Evolutionary conservation across 2,329 filamentous ascomycete species (phyloP), one percentile per base, ranked within the genome.

Genomic region (Metarhizium sp.): DNA sequence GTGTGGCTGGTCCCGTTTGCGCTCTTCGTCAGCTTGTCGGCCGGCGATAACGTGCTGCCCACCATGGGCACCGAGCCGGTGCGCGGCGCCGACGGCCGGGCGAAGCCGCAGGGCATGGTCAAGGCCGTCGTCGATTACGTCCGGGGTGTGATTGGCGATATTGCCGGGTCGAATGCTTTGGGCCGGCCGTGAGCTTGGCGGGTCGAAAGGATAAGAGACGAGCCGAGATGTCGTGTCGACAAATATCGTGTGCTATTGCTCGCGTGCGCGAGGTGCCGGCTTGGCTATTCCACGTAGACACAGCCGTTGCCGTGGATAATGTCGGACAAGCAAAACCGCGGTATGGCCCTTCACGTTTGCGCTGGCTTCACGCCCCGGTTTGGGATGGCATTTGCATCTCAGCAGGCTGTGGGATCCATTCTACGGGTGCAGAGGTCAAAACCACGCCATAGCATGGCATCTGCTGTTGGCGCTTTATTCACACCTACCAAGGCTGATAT

Each of bases 1-100:
- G 92, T 99, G 0, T 99, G 94, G 94, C 79, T 99, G 1, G 89
- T 97, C 0, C 94, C 94, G 0, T 99, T 99, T 67, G 85, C 92
- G 16, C 78, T 99, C 14, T 99, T 99, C 67, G 92, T 99, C 52
- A 95, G 89, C 64, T 73, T 99, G 46, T 95, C 90, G 18, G 94
- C 94, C 0, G 90, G 91, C 54, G 94, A 99, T 67, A 97, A 97
- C 67, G 90, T 97, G 3, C 74, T 99, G 52, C 94, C 94, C 0
- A 95, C 86, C 7, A 96, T 96, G 81, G 90, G 90, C 13, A 90
- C 83, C 60, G 76, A 79, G 53, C 78, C 80, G 2, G 68, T 73
- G 8, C 73, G 71, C 13, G 74, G 74, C 29, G 68, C 71, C 5
- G 72, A 75, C 52, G 73, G 73, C 55, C 79, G 77, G 67, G 71